phyloP scores from a whole-genome alignment of 805 yeast species.

The Hagleromyces aurorensis region DNA sequence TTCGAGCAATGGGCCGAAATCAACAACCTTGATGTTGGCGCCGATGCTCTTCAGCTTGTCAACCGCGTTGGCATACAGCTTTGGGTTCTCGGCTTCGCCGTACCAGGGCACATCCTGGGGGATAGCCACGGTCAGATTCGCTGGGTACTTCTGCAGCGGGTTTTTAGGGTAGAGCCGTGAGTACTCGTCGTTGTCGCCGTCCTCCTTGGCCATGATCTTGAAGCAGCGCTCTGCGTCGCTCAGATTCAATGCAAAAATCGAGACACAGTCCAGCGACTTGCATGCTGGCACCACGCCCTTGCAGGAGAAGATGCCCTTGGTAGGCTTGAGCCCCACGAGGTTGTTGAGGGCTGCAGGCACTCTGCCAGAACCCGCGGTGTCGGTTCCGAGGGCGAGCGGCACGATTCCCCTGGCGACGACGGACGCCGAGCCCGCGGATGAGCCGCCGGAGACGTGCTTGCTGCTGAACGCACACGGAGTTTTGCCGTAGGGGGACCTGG shows the following conservation, averaged over 20 bases:
- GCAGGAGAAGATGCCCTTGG: conserved; percentile 80
- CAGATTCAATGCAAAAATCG: conserved; percentile 70
- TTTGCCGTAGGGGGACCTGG: conserved; percentile 89
- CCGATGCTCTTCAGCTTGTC: conserved; percentile 44
- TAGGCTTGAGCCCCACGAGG: conserved; percentile 85
- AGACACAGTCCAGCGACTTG: conserved; percentile 86
- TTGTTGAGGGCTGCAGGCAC: conserved; percentile 96
- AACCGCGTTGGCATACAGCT: conserved; percentile 56
- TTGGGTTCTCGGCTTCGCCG: conserved; percentile 73
- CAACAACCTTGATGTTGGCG: conserved; percentile 53
- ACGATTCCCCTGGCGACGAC: conserved; percentile 86
- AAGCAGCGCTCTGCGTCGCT: conserved; percentile 78
- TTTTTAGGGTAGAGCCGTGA: conserved; percentile 67
- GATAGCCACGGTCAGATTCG: conserved; percentile 61
- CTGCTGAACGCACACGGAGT: conserved; percentile 72
- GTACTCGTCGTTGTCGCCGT: conserved; percentile 62
- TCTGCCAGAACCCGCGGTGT: conserved; percentile 96
- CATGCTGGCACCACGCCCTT: conserved; percentile 97
- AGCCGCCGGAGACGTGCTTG: conserved; percentile 87
- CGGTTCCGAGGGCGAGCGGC: conserved; percentile 88
- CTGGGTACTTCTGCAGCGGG: conserved; percentile 52
- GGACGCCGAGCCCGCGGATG: conserved; percentile 92
- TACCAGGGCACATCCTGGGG: conserved; percentile 72
- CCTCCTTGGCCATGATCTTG: conserved; percentile 63
- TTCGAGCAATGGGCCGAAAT: conserved; percentile 68